Percentiles rank a stretch among this genome's conserved stretches.
Evolutionary conservation across 345 rosid species (phyloP).

Genomic region (Euphorbia tirucalli): DNA sequence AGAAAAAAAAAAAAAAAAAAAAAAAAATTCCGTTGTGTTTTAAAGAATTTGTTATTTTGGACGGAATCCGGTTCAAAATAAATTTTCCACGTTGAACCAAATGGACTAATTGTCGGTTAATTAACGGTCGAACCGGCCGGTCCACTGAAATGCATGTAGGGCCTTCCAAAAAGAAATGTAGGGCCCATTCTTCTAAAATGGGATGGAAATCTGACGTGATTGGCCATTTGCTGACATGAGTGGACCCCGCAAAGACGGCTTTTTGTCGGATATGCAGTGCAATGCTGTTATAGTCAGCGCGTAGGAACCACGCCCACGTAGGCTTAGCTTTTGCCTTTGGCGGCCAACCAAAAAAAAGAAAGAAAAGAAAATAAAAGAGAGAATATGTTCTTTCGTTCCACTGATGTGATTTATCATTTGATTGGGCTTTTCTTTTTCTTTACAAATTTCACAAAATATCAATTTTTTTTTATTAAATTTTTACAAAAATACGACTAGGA

Average conservation of each 20-base stretch:
- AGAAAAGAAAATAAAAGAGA: neutral
- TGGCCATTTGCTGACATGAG: constrained; percentile 24
- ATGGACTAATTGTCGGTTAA: too few species aligned
- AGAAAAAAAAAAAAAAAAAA: too few species aligned
- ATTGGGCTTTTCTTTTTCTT: neutral
- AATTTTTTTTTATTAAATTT: too few species aligned
- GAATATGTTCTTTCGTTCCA: constrained; percentile 57
- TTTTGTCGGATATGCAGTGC: constrained; percentile 48
- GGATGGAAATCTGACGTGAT: constrained; percentile 14
- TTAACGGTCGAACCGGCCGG: too few species aligned
- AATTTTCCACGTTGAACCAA: too few species aligned
- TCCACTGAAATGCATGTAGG: too few species aligned
- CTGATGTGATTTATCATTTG: constrained; percentile 15
- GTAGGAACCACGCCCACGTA: constrained; percentile 54
- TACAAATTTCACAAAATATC: too few species aligned
- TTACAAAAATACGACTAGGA: too few species aligned
- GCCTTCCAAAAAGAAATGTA: neutral
- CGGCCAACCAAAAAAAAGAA: constrained; percentile 19
- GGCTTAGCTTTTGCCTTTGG: constrained; percentile 21
- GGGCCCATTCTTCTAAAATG: neutral
- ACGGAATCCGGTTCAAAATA: too few species aligned
- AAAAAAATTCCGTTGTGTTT: too few species aligned
- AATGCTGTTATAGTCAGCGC: constrained; percentile 36
- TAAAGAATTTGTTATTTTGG: too few species aligned
- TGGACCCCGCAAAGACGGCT: constrained; percentile 30